Evolutionary conservation across 2,329 filamentous ascomycete species (phyloP), one percentile per base, ranked within the genome.

Genomic region (Talaromyces islandicus): DNA sequence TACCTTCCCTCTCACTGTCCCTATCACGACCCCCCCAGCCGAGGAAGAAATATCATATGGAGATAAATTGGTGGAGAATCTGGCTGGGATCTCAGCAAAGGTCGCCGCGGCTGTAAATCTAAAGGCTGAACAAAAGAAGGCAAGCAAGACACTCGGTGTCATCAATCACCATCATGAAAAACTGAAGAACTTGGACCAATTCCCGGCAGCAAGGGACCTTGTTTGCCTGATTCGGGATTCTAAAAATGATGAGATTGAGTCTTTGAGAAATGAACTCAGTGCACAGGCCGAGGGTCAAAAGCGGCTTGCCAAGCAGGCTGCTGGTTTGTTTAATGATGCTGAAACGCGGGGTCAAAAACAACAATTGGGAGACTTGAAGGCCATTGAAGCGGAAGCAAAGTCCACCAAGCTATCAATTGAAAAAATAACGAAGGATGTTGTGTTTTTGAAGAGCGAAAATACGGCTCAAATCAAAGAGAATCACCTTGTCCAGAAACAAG

Each of bases 191-290:
- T 38, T 63, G 52, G 46, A 41, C 21, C 58, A 61, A 25, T 63
- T 63, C n/a, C 61, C 61, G 30, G 59, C 58, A 19, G 56, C 58
- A 19, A 54, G 43, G 51, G 59, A 60, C 25, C 55, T 60, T 17
- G 29, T 61, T 35, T 25, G 24, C 53, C 35, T 29, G 14, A 57
- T 43, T 38, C 59, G 59, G 12, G 56, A 55, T 11, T 25, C 51
- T 19, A 48, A 62, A n/a, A 59, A 57, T 3, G 56, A 54, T 30
- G 48, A 63, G 7, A 25, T 41, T 10, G 54, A 61, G 7, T 19
- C 5, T 25, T 41, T 51, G 27, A 52, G 54, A 38, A 57, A 60
- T 46, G 55, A 57, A 48, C 46, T 55, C 43, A 54, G 25, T 51
- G 21, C 30, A 14, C 51, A 43, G 29, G 52, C 43, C 7, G 41